Evolutionary conservation across 352 stramenopile genomes (phyloP), one percentile per base, ranked within the genome.

Genomic region (Phytophthora uliginosa): DNA sequence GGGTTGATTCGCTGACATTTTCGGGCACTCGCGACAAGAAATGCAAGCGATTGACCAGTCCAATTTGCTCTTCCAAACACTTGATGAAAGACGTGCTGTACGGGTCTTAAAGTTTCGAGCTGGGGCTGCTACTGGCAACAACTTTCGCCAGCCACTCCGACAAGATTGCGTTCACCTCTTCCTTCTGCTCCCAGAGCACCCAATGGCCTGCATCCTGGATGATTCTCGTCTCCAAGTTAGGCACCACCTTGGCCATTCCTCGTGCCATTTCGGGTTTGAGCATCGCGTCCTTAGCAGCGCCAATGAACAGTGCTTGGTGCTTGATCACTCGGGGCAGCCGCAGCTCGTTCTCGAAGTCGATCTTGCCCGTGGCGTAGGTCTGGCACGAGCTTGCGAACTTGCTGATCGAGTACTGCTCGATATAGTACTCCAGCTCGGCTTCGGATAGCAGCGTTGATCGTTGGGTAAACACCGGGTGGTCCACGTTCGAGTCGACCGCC

Each of bases 401-500:
- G 57, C 59, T 81, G 42, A 31, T 20, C 1, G 65, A 69, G 75
- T 84, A 89, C 57, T 80, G 59, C 20, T 77, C 28, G 10, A 89
- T 66, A 61, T 89, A 89, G 54, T 84, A 86, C 10, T 86, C 36
- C 18, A 89, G 60, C 38, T 91, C 83, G 15, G 76, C 72, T 36
- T 88, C 66, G 4, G 70, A 78, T 17, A 91, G 48, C 54, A 91
- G 7, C 12, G 66, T 38, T 42, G 77, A 88, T 8, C 74, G 73
- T 48, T 83, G 60, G 7, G 69, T 78, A 69, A 79, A 89, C 13
- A 84, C 51, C 1, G 38, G 54, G 28, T 86, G 68, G 28, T 73
- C 55, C 9, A 74, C 45, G 56, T 73, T 59, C 10, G 59, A 75
- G 47, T 73, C 69, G 8, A 79, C 60, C 18, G 65, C 74, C 38